Percentiles rank a stretch among this genome's conserved stretches.
Evolutionary conservation across 2,329 filamentous ascomycete genomes (phyloP).

Genomic region (Podosphaera xanthii): DNA sequence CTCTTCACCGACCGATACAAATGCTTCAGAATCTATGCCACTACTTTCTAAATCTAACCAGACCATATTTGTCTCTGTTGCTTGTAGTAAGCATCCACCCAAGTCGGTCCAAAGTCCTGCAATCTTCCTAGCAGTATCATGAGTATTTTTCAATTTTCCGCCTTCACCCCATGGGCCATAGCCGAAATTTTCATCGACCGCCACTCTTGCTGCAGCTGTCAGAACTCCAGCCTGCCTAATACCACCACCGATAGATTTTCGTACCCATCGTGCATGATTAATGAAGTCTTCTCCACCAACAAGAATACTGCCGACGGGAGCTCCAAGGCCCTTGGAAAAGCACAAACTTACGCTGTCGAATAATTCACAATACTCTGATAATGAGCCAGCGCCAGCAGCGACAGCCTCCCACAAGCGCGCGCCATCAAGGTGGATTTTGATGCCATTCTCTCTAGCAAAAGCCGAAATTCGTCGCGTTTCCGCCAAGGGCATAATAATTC

Average conservation of each 20-base stretch:
- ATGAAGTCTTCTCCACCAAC: slow-evolving; percentile 32
- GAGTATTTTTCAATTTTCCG: slow-evolving; percentile 35
- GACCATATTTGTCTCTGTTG: slow-evolving; percentile 53
- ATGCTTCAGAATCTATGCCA: slow-evolving; percentile 27
- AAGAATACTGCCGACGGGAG: slow-evolving; percentile 56
- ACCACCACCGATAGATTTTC: slow-evolving; percentile 64
- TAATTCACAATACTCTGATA: slow-evolving; percentile 41
- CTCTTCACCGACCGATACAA: slow-evolving; percentile 29
- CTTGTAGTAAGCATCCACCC: slow-evolving; percentile 35
- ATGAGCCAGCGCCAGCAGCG: slow-evolving; percentile 39
- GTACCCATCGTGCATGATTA: slow-evolving; percentile 47
- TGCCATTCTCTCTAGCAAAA: slow-evolving; percentile 40
- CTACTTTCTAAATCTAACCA: slow-evolving; percentile 41
- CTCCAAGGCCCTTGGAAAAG: slow-evolving; percentile 65
- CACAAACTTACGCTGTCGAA: slow-evolving; percentile 60
- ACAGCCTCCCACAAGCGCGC: slow-evolving; percentile 67
- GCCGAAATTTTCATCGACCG: slow-evolving; percentile 59
- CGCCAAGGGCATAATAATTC: slow-evolving; percentile 51
- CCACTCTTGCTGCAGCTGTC: slow-evolving; percentile 51
- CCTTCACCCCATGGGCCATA: slow-evolving; percentile 30
- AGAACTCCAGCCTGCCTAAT: slow-evolving; percentile 56
- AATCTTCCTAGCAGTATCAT: slow-evolving; percentile 38
- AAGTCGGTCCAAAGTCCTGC: slow-evolving; percentile 34
- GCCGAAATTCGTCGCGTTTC: slow-evolving; percentile 46
- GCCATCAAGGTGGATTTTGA: slow-evolving; percentile 57